phyloP scores from a whole-genome alignment of 306 rosid genomes.

The Fragaria iinumae region DNA sequence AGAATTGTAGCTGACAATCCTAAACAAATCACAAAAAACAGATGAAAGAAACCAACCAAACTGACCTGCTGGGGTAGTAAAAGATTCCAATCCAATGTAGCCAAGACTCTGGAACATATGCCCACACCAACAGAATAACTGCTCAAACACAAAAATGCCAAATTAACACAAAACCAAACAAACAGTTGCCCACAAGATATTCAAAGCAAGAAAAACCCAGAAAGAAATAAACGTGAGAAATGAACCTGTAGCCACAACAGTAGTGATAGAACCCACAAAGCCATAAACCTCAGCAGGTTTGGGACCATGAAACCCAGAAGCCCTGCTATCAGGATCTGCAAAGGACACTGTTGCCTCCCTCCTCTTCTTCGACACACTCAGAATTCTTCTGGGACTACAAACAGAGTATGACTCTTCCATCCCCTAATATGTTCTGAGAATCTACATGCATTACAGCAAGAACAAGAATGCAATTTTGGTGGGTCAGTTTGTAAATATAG shows the following conservation, averaged over 20 bases:
- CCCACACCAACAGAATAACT: slow-evolving; percentile 91
- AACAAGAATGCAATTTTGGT: neutral
- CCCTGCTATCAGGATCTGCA: slow-evolving; percentile 47
- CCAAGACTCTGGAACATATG: slow-evolving; percentile 88
- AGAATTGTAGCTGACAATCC: neutral
- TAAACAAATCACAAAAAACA: slow-evolving; percentile 16
- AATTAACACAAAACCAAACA: neutral
- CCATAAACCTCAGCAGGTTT: slow-evolving; percentile 93
- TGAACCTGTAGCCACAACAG: slow-evolving; percentile 71
- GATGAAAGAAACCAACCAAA: slow-evolving; percentile 8
- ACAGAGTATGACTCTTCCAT: slow-evolving; percentile 82
- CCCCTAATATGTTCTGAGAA: slow-evolving; percentile 3
- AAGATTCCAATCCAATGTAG: slow-evolving; percentile 74
- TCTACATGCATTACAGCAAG: neutral
- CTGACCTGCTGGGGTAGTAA: slow-evolving; percentile 90
- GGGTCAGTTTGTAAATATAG: neutral
- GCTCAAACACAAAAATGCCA: slow-evolving; percentile 21
- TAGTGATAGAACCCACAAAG: slow-evolving; percentile 83
- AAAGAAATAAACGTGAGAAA: neutral
- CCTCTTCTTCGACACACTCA: slow-evolving; percentile 59
- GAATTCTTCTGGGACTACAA: slow-evolving; percentile 78
- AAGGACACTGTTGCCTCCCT: slow-evolving; percentile 50
- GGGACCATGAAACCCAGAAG: slow-evolving; percentile 66
- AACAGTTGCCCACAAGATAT: neutral
- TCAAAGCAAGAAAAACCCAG: slow-evolving; percentile 2